A percentile compares a stretch with the other conserved stretches of the same genome.
Evolutionary conservation across 2,329 filamentous ascomycete species (phyloP).

Genomic region (Akanthomyces muscarius): DNA sequence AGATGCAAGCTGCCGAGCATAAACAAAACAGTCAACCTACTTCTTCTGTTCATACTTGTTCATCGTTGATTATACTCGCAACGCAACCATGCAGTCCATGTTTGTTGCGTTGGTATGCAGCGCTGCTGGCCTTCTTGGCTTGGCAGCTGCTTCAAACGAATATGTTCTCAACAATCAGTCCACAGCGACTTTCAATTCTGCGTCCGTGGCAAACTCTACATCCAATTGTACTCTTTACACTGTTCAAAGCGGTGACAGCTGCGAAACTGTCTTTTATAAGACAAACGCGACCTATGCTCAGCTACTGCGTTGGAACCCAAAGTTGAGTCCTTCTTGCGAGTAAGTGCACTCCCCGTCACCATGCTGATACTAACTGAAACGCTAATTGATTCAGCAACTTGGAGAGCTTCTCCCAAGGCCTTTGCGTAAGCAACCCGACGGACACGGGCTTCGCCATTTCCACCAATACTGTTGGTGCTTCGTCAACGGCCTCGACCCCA

Average conservation of each 20-base stretch:
- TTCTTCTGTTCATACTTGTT: background rate
- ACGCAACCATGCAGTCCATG: background rate
- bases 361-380: background rate
- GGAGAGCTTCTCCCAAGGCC: background rate
- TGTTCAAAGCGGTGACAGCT: background rate
- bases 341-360: background rate
- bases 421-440: background rate
- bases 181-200: background rate
- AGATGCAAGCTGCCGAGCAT: background rate
- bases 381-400: background rate
- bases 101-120: background rate
- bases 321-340: background rate
- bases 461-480: background rate
- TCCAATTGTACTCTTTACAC: background rate
- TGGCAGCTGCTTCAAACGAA: background rate
- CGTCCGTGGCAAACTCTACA: background rate
- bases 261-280: background rate
- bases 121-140: background rate
- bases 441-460: background rate
- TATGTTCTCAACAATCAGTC: background rate
- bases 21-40: background rate
- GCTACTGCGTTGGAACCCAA: background rate
- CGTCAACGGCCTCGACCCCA: background rate
- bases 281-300: background rate
- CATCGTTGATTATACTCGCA: background rate